These are phyloP conservation scores for Stereum hirsutum DNA, from an alignment of 1,284 basidiomycete genomes.

Conservation along the genomic window DNA sequence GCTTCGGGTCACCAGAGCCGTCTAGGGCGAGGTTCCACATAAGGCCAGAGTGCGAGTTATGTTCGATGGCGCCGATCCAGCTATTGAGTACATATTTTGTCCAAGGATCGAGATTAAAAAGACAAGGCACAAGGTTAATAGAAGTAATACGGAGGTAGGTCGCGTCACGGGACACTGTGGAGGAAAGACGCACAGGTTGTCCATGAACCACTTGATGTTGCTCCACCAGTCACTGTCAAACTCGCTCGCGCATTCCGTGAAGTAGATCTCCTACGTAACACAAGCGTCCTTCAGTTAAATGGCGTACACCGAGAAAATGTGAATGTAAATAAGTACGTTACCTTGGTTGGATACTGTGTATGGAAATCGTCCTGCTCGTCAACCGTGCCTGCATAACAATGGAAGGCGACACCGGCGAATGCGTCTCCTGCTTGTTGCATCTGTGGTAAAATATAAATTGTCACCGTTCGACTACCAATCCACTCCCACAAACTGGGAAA, in stretches of 20 bases:
- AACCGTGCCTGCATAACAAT: conserved; percentile 37
- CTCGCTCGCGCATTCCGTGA: conserved; percentile 43
- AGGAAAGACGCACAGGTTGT: conserved; percentile 45
- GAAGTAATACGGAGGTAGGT: too few relatives aligned
- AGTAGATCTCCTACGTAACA: too few relatives aligned
- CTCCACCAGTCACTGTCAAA: conserved; percentile 67
- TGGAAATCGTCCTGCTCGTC: conserved; percentile 34
- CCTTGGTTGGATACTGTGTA: conserved; percentile 34
- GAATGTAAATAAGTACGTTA: too few relatives aligned
- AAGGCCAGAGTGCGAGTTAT: conserved; percentile 41
- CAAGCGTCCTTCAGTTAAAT: too few relatives aligned
- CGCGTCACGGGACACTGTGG: too few relatives aligned
- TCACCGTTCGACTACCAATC: not conserved
- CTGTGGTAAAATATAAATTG: conserved; percentile 17
- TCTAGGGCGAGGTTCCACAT: conserved; percentile 72
- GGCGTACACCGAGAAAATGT: too few relatives aligned
- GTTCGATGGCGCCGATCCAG: conserved; percentile 33
- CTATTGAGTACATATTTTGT: conserved; percentile 12
- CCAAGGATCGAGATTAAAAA: not conserved
- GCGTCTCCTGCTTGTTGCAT: conserved; percentile 36
- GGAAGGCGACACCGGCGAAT: conserved; percentile 40
- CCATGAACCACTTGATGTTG: conserved; percentile 75
- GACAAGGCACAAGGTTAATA: too few relatives aligned
- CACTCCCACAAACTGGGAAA: too few relatives aligned
- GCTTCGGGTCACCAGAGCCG: conserved; percentile 47